phyloP scores from a whole-genome alignment of 257 asterid genomes.

The Rhazya stricta region DNA sequence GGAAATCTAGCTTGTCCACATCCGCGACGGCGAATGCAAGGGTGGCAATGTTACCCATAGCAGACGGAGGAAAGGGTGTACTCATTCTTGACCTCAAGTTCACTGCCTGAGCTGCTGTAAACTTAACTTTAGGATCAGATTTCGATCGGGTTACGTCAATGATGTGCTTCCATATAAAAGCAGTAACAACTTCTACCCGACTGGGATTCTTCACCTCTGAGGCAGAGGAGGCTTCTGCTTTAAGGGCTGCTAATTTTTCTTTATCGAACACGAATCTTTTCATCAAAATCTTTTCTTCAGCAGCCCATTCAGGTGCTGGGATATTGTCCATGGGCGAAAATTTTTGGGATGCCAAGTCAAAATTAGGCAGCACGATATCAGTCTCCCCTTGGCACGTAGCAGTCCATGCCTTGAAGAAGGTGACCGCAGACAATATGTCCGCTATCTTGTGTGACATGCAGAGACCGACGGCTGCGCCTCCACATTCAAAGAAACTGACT shows the following conservation, averaged over 20 bases:
- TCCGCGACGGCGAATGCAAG: background rate
- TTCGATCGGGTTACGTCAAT: background rate
- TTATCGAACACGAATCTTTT: conserved; percentile 28
- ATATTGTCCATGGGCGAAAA: conserved; percentile 19
- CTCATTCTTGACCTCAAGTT: conserved; percentile 23
- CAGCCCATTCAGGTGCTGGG: too few species aligned
- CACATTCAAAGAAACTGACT: conserved; percentile 25
- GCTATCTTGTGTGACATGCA: conserved; percentile 28
- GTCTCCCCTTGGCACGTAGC: conserved; percentile 7
- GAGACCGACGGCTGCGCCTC: conserved; percentile 25
- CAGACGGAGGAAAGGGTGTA: background rate
- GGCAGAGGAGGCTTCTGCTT: background rate
- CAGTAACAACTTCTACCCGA: conserved; percentile 35
- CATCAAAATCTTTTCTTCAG: too few species aligned
- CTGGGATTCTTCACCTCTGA: conserved; percentile 22
- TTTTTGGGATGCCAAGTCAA: conserved; percentile 2
- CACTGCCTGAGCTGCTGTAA: conserved; percentile 21
- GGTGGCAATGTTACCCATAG: conserved; percentile 18
- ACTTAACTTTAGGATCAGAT: background rate
- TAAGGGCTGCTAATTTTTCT: conserved; percentile 22
- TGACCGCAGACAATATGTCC: conserved; percentile 20
- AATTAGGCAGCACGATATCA: conserved; percentile 1
- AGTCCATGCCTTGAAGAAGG: conserved; percentile 33
- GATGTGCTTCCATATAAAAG: conserved; percentile 31
- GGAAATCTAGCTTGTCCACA: background rate